Conservation (phyloP, 768 basidiomycete genomes). For the Phylloporus sp. region DNA sequence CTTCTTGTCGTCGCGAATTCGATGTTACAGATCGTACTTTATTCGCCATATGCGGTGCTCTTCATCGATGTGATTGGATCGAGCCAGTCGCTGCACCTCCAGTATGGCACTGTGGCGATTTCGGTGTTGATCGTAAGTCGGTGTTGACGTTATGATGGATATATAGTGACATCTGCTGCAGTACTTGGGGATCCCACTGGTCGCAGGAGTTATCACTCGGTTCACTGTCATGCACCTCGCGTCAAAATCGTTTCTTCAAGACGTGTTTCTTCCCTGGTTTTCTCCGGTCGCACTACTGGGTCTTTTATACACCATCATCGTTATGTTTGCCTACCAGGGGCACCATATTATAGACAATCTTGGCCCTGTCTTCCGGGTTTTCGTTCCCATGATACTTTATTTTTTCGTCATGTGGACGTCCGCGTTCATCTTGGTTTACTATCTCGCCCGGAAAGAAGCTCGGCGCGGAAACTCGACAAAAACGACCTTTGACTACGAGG, state of each 20-base stretch:
- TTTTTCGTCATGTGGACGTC: conserved; percentile 72
- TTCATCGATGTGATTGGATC: conserved; percentile 71
- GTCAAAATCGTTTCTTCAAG: conserved; percentile 46
- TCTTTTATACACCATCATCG: conserved; percentile 74
- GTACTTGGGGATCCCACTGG: conserved; percentile 82
- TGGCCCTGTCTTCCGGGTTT: conserved; percentile 71
- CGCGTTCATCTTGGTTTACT: conserved; percentile 54
- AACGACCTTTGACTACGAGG: conserved; percentile 49
- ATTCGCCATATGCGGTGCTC: conserved; percentile 63
- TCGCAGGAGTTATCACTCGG: conserved; percentile 66
- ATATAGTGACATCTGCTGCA: conserved; percentile 20
- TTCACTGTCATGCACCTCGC: conserved; percentile 43
- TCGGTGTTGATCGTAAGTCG: conserved; percentile 67
- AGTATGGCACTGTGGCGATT: conserved; percentile 56
- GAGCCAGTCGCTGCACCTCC: conserved; percentile 35
- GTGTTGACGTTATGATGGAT: neutral
- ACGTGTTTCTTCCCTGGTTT: conserved; percentile 62
- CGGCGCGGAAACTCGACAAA: neutral
- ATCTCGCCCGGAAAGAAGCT: conserved; percentile 36
- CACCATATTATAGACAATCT: conserved; percentile 70
- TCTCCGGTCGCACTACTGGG: conserved; percentile 67
- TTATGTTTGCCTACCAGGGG: conserved; percentile 68
- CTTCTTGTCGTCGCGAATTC: conserved; percentile 80
- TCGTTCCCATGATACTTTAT: conserved; percentile 77
- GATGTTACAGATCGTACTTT: conserved; percentile 66